These are phyloP conservation scores for Claviceps purpurea DNA, from an alignment of 2,329 filamentous ascomycete genomes.

Conservation along the genomic window DNA sequence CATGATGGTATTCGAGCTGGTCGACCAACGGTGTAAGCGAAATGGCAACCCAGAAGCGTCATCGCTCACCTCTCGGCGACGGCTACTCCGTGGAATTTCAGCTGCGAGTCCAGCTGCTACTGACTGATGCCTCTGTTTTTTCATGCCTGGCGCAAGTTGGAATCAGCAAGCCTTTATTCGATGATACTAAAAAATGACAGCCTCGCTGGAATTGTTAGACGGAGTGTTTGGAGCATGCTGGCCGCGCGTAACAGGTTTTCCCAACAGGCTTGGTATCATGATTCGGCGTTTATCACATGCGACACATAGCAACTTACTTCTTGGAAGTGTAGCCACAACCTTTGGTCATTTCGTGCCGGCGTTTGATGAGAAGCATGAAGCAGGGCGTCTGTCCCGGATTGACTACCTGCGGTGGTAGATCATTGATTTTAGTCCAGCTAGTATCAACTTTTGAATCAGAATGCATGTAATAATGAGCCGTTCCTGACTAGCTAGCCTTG, in stretches of 20 bases:
- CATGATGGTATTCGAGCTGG: background rate
- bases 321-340: background rate
- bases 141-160: background rate
- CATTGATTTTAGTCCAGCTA: background rate
- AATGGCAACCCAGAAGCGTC: background rate
- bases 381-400: background rate
- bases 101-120: background rate
- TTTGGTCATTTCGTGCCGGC: background rate
- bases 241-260: background rate
- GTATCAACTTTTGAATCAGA: background rate
- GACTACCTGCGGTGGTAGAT: background rate
- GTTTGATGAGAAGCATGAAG: background rate
- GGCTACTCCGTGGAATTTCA: background rate
- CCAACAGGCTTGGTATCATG: background rate
- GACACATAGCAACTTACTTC: background rate
- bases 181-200: background rate
- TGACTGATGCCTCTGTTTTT: background rate
- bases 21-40: background rate
- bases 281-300: background rate
- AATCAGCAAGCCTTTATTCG: background rate
- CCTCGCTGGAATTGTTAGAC: background rate
- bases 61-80: background rate
- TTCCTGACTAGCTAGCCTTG: background rate
- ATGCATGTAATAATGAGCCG: background rate
- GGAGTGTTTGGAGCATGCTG: background rate